These are phyloP conservation scores for Thraustochytrium striatum DNA, from an alignment of 352 stramenopile species.

Conservation along the genomic window DNA sequence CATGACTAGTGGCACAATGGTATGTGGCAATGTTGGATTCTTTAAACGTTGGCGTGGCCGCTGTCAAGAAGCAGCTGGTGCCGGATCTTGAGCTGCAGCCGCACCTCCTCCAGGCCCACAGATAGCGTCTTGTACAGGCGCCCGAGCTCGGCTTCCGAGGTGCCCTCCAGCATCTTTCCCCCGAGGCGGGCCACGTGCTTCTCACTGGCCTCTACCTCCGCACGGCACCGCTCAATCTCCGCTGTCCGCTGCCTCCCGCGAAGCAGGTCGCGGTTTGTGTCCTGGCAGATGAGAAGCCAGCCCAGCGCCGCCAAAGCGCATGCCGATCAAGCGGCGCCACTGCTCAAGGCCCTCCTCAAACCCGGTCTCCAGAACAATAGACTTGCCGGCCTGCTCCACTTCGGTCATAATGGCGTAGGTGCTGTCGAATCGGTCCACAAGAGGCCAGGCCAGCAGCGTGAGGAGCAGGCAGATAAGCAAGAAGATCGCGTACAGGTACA, in stretches of 20 bases:
- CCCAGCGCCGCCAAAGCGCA: conserved; percentile 38
- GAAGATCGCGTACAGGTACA: conserved; percentile 11
- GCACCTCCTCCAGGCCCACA: conserved; percentile 26
- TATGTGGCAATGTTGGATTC: too few relatives aligned
- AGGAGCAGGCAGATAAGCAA: conserved; percentile 30
- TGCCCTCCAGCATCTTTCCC: conserved; percentile 22
- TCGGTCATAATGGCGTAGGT: not conserved
- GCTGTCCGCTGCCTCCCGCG: conserved; percentile 10
- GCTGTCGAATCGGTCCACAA: conserved; percentile 1
- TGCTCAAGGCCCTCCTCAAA: not conserved
- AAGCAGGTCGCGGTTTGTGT: conserved; percentile 39
- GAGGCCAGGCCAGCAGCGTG: conserved; percentile 28
- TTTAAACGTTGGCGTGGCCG: too few relatives aligned
- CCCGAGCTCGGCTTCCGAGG: conserved; percentile 8
- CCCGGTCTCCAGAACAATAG: not conserved
- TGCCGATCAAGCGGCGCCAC: not conserved
- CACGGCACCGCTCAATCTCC: conserved; percentile 1
- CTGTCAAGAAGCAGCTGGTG: too few relatives aligned
- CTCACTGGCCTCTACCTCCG: conserved; percentile 12
- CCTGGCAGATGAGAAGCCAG: conserved; percentile 36
- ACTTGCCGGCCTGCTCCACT: not conserved
- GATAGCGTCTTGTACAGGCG: conserved; percentile 9
- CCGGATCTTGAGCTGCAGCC: conserved; percentile 28
- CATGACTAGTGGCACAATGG: too few relatives aligned
- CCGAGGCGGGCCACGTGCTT: not conserved